phyloP scores from a whole-genome alignment of 257 asterid species.

The Solanum bulbocastanum region DNA sequence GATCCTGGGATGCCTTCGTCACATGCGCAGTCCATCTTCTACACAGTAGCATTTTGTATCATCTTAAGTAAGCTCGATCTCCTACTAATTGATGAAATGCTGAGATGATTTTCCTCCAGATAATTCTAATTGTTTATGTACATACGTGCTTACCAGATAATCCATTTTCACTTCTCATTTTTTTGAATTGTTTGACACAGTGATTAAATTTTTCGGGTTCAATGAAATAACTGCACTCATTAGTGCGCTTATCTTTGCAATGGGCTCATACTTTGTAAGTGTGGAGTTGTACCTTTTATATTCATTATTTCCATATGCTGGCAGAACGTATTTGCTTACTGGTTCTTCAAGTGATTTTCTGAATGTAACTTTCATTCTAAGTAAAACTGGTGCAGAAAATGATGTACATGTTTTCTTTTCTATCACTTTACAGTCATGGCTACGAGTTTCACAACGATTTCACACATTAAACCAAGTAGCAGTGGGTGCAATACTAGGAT shows the following conservation, averaged over 20 bases:
- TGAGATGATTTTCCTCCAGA: background rate
- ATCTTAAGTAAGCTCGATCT: constrained; percentile 33
- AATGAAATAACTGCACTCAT: constrained; percentile 35
- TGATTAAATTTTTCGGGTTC: constrained; percentile 42
- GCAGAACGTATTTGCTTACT: too few relatives aligned
- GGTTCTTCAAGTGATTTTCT: background rate
- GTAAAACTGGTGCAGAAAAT: background rate
- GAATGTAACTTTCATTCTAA: background rate
- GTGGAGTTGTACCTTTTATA: background rate
- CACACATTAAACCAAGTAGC: constrained; percentile 63
- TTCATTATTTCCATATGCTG: background rate
- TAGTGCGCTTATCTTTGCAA: constrained; percentile 20
- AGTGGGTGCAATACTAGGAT: constrained; percentile 60
- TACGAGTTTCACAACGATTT: constrained; percentile 55
- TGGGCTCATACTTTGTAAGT: constrained; percentile 71
- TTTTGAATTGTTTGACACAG: constrained; percentile 24
- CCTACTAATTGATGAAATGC: background rate
- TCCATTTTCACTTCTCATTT: background rate
- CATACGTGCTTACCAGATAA: background rate
- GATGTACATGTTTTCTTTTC: background rate
- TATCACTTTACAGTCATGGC: constrained; percentile 61
- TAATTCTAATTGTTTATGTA: background rate
- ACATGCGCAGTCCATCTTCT: constrained; percentile 68
- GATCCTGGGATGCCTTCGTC: constrained; percentile 98
- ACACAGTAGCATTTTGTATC: constrained; percentile 22